Evolutionary conservation across 441 rosid species (phyloP).

Genomic region (Cnidoscolus chayamansa): DNA sequence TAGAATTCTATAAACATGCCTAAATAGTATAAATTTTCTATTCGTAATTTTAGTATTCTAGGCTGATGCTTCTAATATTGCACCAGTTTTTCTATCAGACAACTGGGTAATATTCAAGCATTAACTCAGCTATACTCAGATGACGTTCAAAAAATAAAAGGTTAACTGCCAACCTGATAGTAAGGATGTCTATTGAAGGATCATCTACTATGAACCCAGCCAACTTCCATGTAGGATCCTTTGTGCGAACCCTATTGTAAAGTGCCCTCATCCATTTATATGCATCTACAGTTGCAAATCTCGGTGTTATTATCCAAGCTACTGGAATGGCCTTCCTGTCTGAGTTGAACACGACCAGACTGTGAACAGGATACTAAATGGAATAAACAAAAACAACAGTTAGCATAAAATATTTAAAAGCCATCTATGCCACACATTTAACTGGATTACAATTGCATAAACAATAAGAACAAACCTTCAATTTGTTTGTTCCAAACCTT

Average conservation of each 20-base stretch:
- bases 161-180: constrained; percentile 53
- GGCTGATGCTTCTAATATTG: too few relatives aligned
- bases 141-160: not conserved
- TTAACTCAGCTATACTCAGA: not conserved
- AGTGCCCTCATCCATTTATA: constrained; percentile 89
- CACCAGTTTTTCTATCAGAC: not conserved
- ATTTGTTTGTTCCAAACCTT: constrained; percentile 79
- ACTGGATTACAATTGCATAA: constrained; percentile 8
- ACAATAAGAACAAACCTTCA: constrained; percentile 57
- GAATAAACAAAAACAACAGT: constrained; percentile 28
- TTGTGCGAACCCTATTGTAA: constrained; percentile 71
- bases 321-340: constrained; percentile 93
- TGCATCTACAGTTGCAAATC: constrained; percentile 50
- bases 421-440: constrained; percentile 12
- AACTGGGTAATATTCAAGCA: not conserved
- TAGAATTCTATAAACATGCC: too few relatives aligned
- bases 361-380: constrained; percentile 76
- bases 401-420: constrained; percentile 29
- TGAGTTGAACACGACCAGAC: constrained; percentile 74
- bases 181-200: constrained; percentile 60
- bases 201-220: constrained; percentile 93
- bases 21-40: too few relatives aligned
- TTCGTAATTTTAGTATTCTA: too few relatives aligned
- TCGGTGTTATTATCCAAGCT: constrained; percentile 84
- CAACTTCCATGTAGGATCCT: constrained; percentile 85